Base-by-base conservation (phyloP, 2,329 filamentous ascomycete species). In the Scedosporium boydii region DNA sequence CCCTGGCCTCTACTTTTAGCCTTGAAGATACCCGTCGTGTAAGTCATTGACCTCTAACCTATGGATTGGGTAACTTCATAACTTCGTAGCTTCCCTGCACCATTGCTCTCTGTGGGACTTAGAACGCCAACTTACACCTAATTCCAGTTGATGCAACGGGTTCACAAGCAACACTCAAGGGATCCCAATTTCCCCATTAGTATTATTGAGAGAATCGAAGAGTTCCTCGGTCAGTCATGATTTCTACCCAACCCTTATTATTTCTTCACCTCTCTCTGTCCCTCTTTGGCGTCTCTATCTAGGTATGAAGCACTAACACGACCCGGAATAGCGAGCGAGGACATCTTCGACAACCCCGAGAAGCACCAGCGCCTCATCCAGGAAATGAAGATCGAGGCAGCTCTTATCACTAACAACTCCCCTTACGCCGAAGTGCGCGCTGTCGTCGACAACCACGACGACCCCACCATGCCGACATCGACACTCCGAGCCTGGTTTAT, bases 131-230 rank as follows among this genome's bases (percentile, higher is more conserved):
- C 53, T 59, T 6, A 23, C 16, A 14, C 7, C 51, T 7, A 3
- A 1, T 16, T 42, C 56, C 53, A 75, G 73, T 68, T 73, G 55
- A 73, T 76, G 71, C 65, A 68, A 16, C 68, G 69, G 42, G 72
- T 76, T 4, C 63, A 73, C 42, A 70, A 67, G 18, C 68, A 75
- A 18, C 74, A 77, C 60, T 66, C 69, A 21, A 68, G 70, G 38
- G 75, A 77, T 38, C 74, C 74, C 10, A 77, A 76, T 63, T 76
- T 77, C 53, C 73, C 75, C 3, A 64, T 73, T 6, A 62, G 66
- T 7, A 67, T 73, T 3, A 67, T 77, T 18, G 68, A 70, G 55
- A 75, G 70, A 60, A 76, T 76, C 10, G 67, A 75, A 46, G 63
- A 67, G n/a, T 76, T 77, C 34, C 68, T 75, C 21, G 66, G 62